Base-by-base conservation (phyloP, 495 filamentous ascomycete species). In the Tricharina praecox region DNA sequence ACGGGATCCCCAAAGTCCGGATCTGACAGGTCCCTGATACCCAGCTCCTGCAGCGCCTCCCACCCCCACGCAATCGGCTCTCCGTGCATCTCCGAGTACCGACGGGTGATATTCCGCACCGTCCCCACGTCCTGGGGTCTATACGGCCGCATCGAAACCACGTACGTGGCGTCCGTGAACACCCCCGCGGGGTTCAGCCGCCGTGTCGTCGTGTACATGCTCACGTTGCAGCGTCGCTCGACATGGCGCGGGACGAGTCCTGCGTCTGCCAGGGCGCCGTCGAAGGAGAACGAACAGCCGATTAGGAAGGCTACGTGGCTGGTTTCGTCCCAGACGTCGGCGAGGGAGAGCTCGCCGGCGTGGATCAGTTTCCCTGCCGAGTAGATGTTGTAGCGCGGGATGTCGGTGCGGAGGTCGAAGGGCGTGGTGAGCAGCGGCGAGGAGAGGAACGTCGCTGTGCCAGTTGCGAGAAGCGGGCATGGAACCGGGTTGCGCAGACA, bases 31-130 rank as follows among this genome's bases (percentile, higher is more conserved):
- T 72, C 64, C 21, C 48, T 28, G 36, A 77, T 69, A 0, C 72
- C 69, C 30, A 77, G 44, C 30, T 50, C 43, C 48, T 56, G 51
- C 10, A 67, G 55, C 1, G 64, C 70, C 2, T 72, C 68, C 73
- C 71, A 77, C 0, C 72, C 73, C 72, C 71, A 76, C 8, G 68
- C 72, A 20, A 77, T 62, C 0, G 74, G 72, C 59, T 76, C 72
- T n/a, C 72, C 72, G 49, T 75, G 73, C 15, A 69, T 71, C 3
- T 63, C 54, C 9, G 55, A 45, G 61, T 64, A 76, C 25, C 53
- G 48, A 15, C 68, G 53, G 3, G 70, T 73, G 16, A 76, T 61
- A 1, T 64, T 62, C 21, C 72, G 54, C 2, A 76, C 72, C 13
- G 38, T 50, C 5, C 67, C 64, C 2, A 77, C 53, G n/a, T 75